Conservation (phyloP, 331 rosid species). For the Acacia pycnantha region DNA sequence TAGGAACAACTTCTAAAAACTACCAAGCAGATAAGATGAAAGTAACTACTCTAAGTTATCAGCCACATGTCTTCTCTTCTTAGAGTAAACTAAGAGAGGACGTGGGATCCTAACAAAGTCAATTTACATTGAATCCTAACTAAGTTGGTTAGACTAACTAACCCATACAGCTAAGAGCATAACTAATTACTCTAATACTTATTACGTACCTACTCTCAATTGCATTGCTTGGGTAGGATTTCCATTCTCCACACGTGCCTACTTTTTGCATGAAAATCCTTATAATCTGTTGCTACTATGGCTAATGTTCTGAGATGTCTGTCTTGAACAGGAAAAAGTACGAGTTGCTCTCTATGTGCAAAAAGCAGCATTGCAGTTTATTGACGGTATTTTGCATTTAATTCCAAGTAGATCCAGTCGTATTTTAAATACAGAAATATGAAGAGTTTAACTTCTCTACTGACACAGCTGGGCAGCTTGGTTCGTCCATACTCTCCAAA, state of each 20-base stretch:
- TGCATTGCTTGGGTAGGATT: neutral
- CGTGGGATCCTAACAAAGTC: no score
- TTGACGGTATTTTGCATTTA: slow-evolving; percentile 44
- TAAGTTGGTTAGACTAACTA: no score
- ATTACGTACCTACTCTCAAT: neutral
- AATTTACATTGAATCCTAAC: no score
- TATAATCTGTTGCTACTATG: slow-evolving; percentile 10
- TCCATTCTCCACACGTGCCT: neutral
- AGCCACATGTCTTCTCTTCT: no score
- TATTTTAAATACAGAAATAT: neutral
- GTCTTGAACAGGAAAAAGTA: slow-evolving; percentile 66
- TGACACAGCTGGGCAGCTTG: slow-evolving; percentile 59
- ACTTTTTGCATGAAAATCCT: slow-evolving; percentile 27
- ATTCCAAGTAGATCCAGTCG: neutral
- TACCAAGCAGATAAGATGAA: no score
- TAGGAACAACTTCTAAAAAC: no score
- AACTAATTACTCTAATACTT: no score
- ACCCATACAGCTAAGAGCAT: no score
- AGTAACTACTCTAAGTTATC: no score
- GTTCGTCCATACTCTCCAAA: slow-evolving; percentile 39
- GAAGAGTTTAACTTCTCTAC: neutral
- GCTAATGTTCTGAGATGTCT: slow-evolving; percentile 23
- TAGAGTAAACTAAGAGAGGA: no score
- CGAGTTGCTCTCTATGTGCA: slow-evolving; percentile 72
- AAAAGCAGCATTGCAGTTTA: slow-evolving; percentile 82